Conservation (phyloP, 2,329 filamentous ascomycete species). For the Sclerotinia spermophila region DNA sequence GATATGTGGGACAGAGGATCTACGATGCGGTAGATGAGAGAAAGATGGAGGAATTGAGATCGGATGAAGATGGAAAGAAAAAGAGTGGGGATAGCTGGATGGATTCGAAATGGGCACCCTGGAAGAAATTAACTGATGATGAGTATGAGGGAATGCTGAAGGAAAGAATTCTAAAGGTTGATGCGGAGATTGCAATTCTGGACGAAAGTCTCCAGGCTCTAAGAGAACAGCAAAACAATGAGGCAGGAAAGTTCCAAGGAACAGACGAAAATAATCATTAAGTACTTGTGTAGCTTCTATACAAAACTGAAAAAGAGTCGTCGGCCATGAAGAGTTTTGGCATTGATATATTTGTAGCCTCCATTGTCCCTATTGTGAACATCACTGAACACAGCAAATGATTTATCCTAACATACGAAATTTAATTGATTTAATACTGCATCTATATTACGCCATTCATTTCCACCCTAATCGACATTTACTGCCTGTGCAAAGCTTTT, state of each 20-base stretch:
- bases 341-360: not conserved
- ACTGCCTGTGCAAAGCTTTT: not conserved
- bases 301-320: not conserved
- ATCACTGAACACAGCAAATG: not conserved
- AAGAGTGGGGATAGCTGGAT: slow-evolving; percentile 40
- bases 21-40: slow-evolving; percentile 51
- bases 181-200: slow-evolving; percentile 73
- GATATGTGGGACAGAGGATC: slow-evolving; percentile 52
- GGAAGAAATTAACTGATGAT: slow-evolving; percentile 66
- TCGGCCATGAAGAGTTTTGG: not conserved
- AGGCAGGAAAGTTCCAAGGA: not conserved
- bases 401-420: not conserved
- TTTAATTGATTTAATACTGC: slow-evolving; percentile 3
- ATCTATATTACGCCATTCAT: slow-evolving; percentile 3
- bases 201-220: slow-evolving; percentile 65
- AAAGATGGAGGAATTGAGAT: slow-evolving; percentile 20
- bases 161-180: slow-evolving; percentile 67
- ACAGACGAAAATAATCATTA: not conserved
- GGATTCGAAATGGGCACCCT: slow-evolving; percentile 66
- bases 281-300: not conserved
- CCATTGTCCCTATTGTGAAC: not conserved
- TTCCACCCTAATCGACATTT: not conserved
- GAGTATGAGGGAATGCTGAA: slow-evolving; percentile 69
- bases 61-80: slow-evolving; percentile 34
- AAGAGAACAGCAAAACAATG: slow-evolving; percentile 13